Conservation (phyloP, 73 alveolate species). For the Stentor coeruleus region DNA sequence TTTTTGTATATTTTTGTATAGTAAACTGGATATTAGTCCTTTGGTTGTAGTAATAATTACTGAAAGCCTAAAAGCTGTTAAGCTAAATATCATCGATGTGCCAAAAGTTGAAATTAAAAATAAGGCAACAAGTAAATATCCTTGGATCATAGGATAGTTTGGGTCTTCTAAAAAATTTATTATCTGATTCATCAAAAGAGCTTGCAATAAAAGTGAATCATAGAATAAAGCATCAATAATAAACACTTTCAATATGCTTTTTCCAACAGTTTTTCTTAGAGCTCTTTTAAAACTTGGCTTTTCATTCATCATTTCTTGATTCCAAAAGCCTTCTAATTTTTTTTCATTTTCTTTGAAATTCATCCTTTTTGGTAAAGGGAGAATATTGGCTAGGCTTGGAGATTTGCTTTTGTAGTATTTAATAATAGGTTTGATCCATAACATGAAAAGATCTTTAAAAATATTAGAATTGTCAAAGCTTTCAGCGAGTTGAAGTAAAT, state of each 20-base stretch:
- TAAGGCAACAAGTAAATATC: background rate
- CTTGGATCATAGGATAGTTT: background rate
- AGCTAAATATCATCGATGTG: background rate
- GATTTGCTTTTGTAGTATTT: background rate
- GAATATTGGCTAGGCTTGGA: background rate
- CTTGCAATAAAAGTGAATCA: background rate
- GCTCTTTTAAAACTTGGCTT: background rate
- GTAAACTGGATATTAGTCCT: background rate
- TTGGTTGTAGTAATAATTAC: background rate
- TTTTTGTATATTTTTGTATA: background rate
- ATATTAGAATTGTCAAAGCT: background rate
- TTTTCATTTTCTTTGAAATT: too few species aligned
- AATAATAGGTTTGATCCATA: background rate
- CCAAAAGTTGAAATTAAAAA: background rate
- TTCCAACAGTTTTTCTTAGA: background rate
- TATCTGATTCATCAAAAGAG: background rate
- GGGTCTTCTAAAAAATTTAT: background rate
- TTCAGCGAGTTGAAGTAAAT: too few species aligned
- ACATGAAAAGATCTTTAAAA: background rate
- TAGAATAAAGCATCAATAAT: background rate
- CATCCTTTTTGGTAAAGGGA: background rate
- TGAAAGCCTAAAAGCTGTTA: background rate
- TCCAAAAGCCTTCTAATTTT: background rate
- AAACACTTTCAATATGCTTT: background rate
- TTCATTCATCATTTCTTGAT: background rate